phyloP scores from a whole-genome alignment of 768 basidiomycete species.

The Russula abietina region DNA sequence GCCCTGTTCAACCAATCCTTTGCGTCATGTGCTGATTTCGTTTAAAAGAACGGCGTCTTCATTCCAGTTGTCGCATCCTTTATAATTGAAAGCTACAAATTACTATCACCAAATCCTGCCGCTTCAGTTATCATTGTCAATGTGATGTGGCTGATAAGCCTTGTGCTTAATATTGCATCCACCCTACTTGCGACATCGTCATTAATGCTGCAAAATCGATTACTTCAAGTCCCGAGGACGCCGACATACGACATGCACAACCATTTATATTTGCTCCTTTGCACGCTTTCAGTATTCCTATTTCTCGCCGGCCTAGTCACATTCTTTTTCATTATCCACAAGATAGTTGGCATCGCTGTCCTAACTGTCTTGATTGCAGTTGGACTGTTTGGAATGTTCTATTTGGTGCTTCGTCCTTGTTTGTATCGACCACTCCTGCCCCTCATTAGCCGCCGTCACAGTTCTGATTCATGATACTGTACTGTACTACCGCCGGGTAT shows the following conservation, averaged over 20 bases:
- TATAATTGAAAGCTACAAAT: conserved; percentile 22
- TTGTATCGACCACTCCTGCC: neutral
- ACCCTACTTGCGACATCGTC: conserved; percentile 17
- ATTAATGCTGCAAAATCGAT: conserved; percentile 18
- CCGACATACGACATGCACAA: too few species aligned
- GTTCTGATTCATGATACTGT: too few species aligned
- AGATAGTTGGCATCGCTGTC: conserved; percentile 2
- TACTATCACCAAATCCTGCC: conserved; percentile 9
- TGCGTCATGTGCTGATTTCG: neutral
- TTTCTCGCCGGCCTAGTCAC: conserved; percentile 45
- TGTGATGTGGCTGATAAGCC: conserved; percentile 18
- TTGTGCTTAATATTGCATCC: conserved; percentile 15
- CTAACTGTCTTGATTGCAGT: neutral
- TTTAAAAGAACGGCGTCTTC: conserved; percentile 25
- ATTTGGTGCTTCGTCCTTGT: neutral
- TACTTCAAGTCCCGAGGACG: too few species aligned
- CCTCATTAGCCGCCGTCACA: too few species aligned
- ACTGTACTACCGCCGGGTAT: too few species aligned
- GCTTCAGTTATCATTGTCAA: conserved; percentile 7
- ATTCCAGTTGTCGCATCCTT: conserved; percentile 24
- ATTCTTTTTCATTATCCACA: conserved; percentile 35
- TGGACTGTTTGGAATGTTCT: neutral
- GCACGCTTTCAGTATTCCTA: conserved; percentile 32
- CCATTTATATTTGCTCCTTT: too few species aligned
- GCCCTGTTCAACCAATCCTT: neutral